A percentile compares a stretch with the other conserved stretches of the same genome.
These are phyloP conservation scores for Salvia sclarea DNA, from an alignment of 305 asterid species.

Conservation along the genomic window DNA sequence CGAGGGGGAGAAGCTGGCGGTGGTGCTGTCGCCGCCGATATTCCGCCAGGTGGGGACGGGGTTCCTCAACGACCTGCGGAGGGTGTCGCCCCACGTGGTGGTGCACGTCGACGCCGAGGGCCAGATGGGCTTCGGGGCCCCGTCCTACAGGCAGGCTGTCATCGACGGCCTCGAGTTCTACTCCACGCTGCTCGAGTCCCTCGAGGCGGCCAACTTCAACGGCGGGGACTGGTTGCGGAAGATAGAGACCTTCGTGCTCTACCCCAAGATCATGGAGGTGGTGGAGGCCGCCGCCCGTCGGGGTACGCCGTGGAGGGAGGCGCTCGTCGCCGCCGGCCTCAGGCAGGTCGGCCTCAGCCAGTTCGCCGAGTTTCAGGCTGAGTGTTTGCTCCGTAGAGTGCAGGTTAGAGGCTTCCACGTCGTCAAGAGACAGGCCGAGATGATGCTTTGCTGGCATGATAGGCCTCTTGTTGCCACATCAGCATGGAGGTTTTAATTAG, in stretches of 20 bases:
- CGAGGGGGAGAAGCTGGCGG: slow-evolving; percentile 75
- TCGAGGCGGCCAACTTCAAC: slow-evolving; percentile 65
- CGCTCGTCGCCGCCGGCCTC: slow-evolving; percentile 70
- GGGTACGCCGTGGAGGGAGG: slow-evolving; percentile 74
- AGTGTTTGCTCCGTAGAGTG: slow-evolving; percentile 67
- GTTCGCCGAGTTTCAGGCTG: slow-evolving; percentile 83
- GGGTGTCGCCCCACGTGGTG: slow-evolving; percentile 71
- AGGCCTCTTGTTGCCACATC: slow-evolving; percentile 83
- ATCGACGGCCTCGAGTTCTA: slow-evolving; percentile 83
- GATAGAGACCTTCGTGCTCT: slow-evolving; percentile 69
- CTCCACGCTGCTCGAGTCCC: slow-evolving; percentile 72
- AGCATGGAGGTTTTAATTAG: slow-evolving; percentile 70
- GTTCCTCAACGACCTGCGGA: slow-evolving; percentile 71
- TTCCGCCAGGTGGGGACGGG: slow-evolving; percentile 70
- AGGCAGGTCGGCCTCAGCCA: slow-evolving; percentile 75
- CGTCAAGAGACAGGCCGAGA: slow-evolving; percentile 78
- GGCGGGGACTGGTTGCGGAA: slow-evolving; percentile 62
- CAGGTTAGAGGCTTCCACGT: slow-evolving; percentile 88
- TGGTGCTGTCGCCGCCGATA: slow-evolving; percentile 63
- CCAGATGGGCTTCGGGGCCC: slow-evolving; percentile 47
- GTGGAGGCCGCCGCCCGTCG: slow-evolving; percentile 60
- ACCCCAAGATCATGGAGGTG: slow-evolving; percentile 66
- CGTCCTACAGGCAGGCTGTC: slow-evolving; percentile 70
- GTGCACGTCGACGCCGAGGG: slow-evolving; percentile 84
- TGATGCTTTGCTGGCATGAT: slow-evolving; percentile 98